These are phyloP conservation scores for Colletotrichum eleusines DNA, from an alignment of 2,329 filamentous ascomycete species.

Conservation along the genomic window DNA sequence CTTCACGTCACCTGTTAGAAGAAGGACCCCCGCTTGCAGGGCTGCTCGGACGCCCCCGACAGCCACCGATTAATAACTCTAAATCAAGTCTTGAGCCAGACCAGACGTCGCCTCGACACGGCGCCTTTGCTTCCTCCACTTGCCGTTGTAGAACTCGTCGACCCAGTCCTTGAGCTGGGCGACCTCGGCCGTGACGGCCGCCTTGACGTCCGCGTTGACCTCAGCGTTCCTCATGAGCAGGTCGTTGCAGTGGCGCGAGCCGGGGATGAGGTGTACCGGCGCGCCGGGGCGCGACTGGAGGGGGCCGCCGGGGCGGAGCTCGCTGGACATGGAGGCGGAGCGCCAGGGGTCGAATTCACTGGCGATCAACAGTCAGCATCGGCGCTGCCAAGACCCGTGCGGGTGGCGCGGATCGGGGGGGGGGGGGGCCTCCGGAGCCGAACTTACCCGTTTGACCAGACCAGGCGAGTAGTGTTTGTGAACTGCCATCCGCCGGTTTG, in stretches of 20 bases:
- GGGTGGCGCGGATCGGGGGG: no score
- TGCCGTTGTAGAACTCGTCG: slow-evolving; percentile 56
- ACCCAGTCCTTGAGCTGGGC: slow-evolving; percentile 67
- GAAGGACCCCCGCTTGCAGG: neutral
- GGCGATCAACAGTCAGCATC: slow-evolving; percentile 43
- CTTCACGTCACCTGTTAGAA: neutral
- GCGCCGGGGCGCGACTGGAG: slow-evolving; percentile 58
- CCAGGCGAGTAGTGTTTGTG: slow-evolving; percentile 63
- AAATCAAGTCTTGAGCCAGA: neutral
- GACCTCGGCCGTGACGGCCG: slow-evolving; percentile 61
- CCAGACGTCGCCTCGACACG: neutral
- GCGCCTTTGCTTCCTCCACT: slow-evolving; percentile 17
- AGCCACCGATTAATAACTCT: neutral
- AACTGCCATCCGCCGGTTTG: slow-evolving; percentile 66
- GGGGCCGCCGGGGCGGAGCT: slow-evolving; percentile 66
- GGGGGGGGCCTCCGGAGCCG: no score
- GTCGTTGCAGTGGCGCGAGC: slow-evolving; percentile 68
- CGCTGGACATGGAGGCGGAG: slow-evolving; percentile 64
- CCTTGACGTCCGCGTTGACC: slow-evolving; percentile 57
- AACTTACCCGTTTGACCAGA: slow-evolving; percentile 65
- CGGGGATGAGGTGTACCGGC: slow-evolving; percentile 66
- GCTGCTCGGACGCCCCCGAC: neutral
- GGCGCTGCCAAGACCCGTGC: no score
- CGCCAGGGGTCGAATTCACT: slow-evolving; percentile 70
- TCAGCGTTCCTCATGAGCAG: slow-evolving; percentile 58